phyloP scores from a whole-genome alignment of 176 grass and related monocot species.

The Triticum monococcum region DNA sequence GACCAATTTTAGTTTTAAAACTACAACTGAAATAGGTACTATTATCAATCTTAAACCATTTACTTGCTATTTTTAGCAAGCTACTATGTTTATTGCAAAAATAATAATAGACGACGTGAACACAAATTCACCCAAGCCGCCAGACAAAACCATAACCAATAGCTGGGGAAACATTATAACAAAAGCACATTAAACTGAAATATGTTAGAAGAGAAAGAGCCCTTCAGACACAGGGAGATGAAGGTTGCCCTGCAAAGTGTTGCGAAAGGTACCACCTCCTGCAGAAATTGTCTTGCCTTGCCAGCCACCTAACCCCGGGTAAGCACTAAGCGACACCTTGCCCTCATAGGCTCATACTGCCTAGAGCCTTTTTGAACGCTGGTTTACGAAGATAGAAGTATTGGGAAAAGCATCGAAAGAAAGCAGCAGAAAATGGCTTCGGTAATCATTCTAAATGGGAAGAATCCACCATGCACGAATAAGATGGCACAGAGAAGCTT shows the following conservation, averaged over 20 bases:
- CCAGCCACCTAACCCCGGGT: background rate
- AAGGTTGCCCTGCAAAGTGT: background rate
- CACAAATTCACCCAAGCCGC: background rate
- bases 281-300: background rate
- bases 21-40: background rate
- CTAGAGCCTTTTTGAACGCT: no score
- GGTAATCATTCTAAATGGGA: background rate
- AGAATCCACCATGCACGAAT: background rate
- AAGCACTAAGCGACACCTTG: background rate
- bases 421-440: background rate
- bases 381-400: background rate
- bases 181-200: background rate
- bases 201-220: background rate
- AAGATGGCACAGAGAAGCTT: background rate
- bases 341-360: no score
- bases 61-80: background rate
- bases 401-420: background rate
- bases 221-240: background rate
- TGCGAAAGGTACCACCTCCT: background rate
- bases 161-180: background rate
- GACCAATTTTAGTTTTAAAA: background rate
- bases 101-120: background rate
- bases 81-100: conserved; percentile 9
- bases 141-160: background rate
- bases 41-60: background rate